Conservation (phyloP, 768 basidiomycete genomes). For the Lepiota subincarnata region DNA sequence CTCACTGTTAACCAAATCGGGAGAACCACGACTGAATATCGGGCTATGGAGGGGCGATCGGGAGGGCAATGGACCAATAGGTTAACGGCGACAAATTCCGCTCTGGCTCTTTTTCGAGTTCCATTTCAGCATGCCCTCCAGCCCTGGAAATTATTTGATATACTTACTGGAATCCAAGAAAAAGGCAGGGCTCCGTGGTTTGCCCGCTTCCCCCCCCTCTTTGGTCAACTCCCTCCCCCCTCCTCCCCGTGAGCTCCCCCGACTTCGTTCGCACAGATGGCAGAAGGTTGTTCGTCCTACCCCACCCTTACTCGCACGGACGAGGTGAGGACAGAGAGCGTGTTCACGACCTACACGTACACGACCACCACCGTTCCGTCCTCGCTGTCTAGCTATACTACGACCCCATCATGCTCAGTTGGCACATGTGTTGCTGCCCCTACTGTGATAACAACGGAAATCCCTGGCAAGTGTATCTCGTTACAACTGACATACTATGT, state of each 20-base stretch:
- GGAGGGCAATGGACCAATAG: too few relatives aligned
- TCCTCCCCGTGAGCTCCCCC: neutral
- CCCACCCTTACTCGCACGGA: slow-evolving; percentile 42
- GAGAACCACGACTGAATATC: too few relatives aligned
- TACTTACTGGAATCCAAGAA: too few relatives aligned
- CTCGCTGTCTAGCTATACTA: neutral
- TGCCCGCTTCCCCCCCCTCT: neutral
- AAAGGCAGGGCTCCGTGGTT: too few relatives aligned
- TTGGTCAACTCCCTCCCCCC: neutral
- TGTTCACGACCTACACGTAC: slow-evolving; percentile 33
- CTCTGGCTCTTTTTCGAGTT: too few relatives aligned
- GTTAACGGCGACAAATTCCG: too few relatives aligned
- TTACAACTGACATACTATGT: neutral
- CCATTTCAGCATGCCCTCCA: too few relatives aligned
- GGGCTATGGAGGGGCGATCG: too few relatives aligned
- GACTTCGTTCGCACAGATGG: slow-evolving; percentile 18
- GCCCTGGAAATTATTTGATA: too few relatives aligned
- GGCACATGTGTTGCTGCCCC: neutral
- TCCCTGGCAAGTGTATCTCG: neutral
- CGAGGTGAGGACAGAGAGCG: slow-evolving; percentile 28
- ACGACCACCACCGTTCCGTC: slow-evolving; percentile 12
- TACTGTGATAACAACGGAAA: neutral
- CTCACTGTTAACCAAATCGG: too few relatives aligned
- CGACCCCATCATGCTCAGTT: neutral
- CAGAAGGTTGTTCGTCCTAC: slow-evolving; percentile 37